These are phyloP conservation scores for Pisolithus orientalis DNA, from an alignment of 768 basidiomycete genomes.

Conservation along the genomic window DNA sequence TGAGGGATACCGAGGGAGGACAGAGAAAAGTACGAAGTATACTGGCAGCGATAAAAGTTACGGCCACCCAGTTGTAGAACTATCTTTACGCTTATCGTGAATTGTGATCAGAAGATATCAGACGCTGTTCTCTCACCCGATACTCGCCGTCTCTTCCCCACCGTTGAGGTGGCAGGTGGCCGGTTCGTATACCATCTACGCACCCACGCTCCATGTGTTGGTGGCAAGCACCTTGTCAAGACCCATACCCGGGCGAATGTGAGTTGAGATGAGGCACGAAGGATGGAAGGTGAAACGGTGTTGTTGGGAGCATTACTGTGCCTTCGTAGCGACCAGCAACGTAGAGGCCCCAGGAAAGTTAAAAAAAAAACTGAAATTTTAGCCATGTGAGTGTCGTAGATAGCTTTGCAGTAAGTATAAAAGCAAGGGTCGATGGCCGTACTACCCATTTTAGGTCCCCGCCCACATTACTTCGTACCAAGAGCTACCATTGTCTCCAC, in stretches of 20 bases:
- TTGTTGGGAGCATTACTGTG: conserved; percentile 42
- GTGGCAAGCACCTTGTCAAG: conserved; percentile 49
- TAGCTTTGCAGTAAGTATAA: too few species aligned
- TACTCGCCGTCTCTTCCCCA: conserved; percentile 74
- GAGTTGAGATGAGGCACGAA: conserved; percentile 50
- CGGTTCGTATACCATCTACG: conserved; percentile 68
- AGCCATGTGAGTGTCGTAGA: too few species aligned
- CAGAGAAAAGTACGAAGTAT: conserved; percentile 3
- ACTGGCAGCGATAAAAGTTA: background rate
- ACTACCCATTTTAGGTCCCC: too few species aligned
- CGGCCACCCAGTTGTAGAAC: background rate
- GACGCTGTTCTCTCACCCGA: conserved; percentile 39
- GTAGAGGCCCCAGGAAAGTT: conserved; percentile 34
- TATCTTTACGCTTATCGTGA: background rate
- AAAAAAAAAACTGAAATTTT: too few species aligned
- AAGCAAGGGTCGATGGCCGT: too few species aligned
- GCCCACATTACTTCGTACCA: too few species aligned
- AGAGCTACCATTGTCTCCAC: too few species aligned
- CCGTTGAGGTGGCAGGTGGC: conserved; percentile 45
- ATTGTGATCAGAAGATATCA: background rate
- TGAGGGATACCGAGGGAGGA: background rate
- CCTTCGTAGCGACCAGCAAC: conserved; percentile 52
- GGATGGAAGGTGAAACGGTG: conserved; percentile 43
- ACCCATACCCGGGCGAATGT: conserved; percentile 40
- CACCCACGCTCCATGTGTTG: conserved; percentile 75